Conservation (phyloP, 2,329 filamentous ascomycete genomes). For the Aspergillus eucalypticola region DNA sequence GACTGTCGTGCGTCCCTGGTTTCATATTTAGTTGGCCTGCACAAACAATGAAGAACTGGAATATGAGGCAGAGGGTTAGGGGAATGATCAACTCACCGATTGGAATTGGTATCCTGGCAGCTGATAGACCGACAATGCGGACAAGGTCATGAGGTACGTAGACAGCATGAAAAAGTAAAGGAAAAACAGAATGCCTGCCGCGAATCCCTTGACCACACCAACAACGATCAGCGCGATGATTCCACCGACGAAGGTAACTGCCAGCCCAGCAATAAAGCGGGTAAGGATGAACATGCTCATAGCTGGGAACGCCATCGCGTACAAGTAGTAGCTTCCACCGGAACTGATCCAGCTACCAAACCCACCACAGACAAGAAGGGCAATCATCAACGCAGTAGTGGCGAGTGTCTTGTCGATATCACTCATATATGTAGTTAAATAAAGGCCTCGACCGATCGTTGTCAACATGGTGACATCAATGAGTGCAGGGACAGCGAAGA, state of each 20-base stretch:
- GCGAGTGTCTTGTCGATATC: slow-evolving; percentile 49
- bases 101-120: slow-evolving; percentile 53
- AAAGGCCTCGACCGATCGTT: slow-evolving; percentile 60
- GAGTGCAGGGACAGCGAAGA: slow-evolving; percentile 63
- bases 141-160: slow-evolving; percentile 55
- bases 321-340: slow-evolving; percentile 62
- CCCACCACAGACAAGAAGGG: slow-evolving; percentile 59
- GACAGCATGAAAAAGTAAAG: slow-evolving; percentile 60
- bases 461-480: slow-evolving; percentile 61
- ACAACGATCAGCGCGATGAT: slow-evolving; percentile 56
- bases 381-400: slow-evolving; percentile 59
- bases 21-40: background rate
- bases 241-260: slow-evolving; percentile 52
- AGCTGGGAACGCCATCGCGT: slow-evolving; percentile 56
- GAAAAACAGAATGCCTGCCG: slow-evolving; percentile 57
- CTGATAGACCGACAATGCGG: slow-evolving; percentile 54
- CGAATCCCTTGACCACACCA: slow-evolving; percentile 44
- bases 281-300: slow-evolving; percentile 57
- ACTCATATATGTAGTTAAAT: slow-evolving; percentile 60
- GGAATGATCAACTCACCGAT: slow-evolving; percentile 32
- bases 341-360: slow-evolving; percentile 64
- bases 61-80: too few relatives aligned
- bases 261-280: slow-evolving; percentile 50
- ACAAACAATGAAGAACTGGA: too few relatives aligned
- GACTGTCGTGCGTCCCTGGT: slow-evolving; percentile 53